Percentiles rank a stretch among this genome's conserved stretches.
Evolutionary conservation across 768 basidiomycete genomes (phyloP).

Genomic region (Lyophyllum atratum): DNA sequence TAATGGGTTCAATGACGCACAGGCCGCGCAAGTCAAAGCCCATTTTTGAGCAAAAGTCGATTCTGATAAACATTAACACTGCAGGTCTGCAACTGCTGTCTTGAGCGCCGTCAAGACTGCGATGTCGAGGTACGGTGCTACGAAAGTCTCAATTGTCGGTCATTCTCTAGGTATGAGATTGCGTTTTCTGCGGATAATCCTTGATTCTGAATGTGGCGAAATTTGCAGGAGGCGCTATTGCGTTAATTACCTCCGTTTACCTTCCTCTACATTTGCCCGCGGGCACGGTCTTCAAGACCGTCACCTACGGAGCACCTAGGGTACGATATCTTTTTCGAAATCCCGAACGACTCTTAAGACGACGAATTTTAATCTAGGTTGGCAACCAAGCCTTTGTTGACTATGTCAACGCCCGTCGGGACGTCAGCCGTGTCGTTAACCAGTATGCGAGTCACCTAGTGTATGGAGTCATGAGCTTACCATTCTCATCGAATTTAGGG

Average conservation of each 20-base stretch:
- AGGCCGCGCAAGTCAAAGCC: conserved; percentile 39
- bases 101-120: conserved; percentile 46
- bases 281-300: conserved; percentile 18
- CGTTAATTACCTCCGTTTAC: conserved; percentile 27
- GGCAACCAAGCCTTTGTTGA: conserved; percentile 63
- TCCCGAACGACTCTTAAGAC: not conserved
- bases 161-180: conserved; percentile 36
- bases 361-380: conserved; percentile 25
- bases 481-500: conserved; percentile 18
- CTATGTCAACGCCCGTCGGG: conserved; percentile 48
- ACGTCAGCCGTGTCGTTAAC: conserved; percentile 59
- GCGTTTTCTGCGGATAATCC: not conserved
- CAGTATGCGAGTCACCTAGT: conserved; percentile 24
- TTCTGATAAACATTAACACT: not conserved
- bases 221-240: conserved; percentile 21
- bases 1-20: conserved; percentile 45
- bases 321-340: conserved; percentile 3
- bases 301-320: conserved; percentile 25
- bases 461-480: not conserved
- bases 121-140: conserved; percentile 34
- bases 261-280: conserved; percentile 23
- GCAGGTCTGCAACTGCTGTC: conserved; percentile 40
- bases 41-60: not conserved
- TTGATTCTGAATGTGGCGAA: not conserved
- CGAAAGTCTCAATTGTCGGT: conserved; percentile 44